phyloP scores from a whole-genome alignment of 2,329 filamentous ascomycete genomes.

The Aspergillus alliaceus region DNA sequence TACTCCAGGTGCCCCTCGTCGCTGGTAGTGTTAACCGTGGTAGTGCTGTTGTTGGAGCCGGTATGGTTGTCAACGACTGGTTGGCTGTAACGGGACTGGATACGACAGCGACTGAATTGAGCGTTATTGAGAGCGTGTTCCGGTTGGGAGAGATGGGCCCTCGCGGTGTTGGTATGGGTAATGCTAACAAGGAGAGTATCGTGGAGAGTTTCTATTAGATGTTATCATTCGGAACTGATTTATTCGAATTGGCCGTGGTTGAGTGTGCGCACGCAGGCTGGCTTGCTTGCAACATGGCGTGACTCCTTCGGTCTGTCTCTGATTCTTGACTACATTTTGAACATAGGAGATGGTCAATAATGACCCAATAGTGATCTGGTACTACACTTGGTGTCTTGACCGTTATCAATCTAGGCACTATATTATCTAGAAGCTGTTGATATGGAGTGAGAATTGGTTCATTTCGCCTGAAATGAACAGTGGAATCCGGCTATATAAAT shows the following conservation, averaged over 20 bases:
- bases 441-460: no score
- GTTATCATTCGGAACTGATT: background rate
- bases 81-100: constrained; percentile 90
- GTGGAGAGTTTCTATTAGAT: constrained; percentile 95
- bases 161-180: constrained; percentile 59
- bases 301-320: background rate
- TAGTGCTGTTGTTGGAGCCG: constrained; percentile 90
- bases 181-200: constrained; percentile 87
- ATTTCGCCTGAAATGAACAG: no score
- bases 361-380: background rate
- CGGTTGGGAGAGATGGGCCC: constrained; percentile 77
- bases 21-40: constrained; percentile 93
- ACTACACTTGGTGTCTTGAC: background rate
- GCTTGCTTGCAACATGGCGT: background rate
- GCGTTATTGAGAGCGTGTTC: constrained; percentile 95
- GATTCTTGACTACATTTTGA: background rate
- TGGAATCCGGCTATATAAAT: background rate
- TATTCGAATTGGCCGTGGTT: background rate
- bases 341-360: background rate
- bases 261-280: background rate
- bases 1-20: constrained; percentile 93
- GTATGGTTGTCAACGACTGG: constrained; percentile 98
- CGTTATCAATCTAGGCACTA: background rate
- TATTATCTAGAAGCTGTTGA: no score
- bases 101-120: constrained; percentile 95